phyloP scores from a whole-genome alignment of 1,139 yeast genomes.

The Kluyveromyces marxianus region DNA sequence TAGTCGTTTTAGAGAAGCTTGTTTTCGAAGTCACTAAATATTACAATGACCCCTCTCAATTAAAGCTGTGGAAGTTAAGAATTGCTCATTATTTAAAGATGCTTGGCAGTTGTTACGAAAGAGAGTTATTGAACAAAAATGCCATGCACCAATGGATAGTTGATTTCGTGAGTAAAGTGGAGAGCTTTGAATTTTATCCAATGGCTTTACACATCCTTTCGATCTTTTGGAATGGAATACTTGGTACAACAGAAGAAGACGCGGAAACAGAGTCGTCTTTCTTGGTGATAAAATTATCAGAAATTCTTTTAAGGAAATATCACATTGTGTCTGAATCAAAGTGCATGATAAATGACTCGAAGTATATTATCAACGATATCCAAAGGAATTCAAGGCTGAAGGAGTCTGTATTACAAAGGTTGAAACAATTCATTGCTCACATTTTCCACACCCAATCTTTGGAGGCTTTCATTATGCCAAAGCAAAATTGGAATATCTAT shows the following conservation, averaged over 20 bases:
- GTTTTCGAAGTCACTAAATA: slow-evolving; percentile 27
- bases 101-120: slow-evolving; percentile 57
- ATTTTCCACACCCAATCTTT: slow-evolving; percentile 49
- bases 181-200: slow-evolving; percentile 39
- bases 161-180: slow-evolving; percentile 45
- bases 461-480: slow-evolving; percentile 73
- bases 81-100: slow-evolving; percentile 55
- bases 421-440: slow-evolving; percentile 35
- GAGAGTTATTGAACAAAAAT: slow-evolving; percentile 55
- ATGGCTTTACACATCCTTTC: slow-evolving; percentile 51
- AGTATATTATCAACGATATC: slow-evolving; percentile 33
- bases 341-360: slow-evolving; percentile 32
- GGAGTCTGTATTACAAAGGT: slow-evolving; percentile 20
- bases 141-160: slow-evolving; percentile 58
- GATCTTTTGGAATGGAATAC: slow-evolving; percentile 65
- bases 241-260: slow-evolving; percentile 7
- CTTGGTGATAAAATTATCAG: slow-evolving; percentile 54
- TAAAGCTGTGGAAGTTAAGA: slow-evolving; percentile 42
- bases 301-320: slow-evolving; percentile 40
- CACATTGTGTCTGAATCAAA: slow-evolving; percentile 26
- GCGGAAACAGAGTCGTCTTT: slow-evolving; percentile 23
- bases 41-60: slow-evolving; percentile 22
- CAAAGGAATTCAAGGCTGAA: slow-evolving; percentile 31
- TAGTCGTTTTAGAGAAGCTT: slow-evolving; percentile 22
- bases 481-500: slow-evolving; percentile 51